Conservation (phyloP, 805 yeast genomes). For the Ogataea saltuana region DNA sequence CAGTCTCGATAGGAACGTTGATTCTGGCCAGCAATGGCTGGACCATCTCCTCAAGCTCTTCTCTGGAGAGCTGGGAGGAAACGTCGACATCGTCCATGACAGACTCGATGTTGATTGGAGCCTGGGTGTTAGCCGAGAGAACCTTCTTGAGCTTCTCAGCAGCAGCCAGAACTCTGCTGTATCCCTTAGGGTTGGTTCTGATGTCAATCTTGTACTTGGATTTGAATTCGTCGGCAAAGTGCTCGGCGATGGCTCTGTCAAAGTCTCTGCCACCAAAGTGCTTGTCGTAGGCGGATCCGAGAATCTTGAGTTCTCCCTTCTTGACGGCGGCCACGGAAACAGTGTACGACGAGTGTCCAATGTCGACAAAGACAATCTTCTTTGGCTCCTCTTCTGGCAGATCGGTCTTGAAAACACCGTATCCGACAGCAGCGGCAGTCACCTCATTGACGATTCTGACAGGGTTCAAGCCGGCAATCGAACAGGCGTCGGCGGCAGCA, state of each 20-base stretch:
- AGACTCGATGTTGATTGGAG: slow-evolving; percentile 94
- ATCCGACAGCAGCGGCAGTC: slow-evolving; percentile 98
- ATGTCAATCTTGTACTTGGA: slow-evolving; percentile 92
- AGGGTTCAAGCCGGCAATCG: slow-evolving; percentile 95
- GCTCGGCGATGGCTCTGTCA: slow-evolving; percentile 90
- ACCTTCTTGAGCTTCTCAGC: slow-evolving; percentile 95
- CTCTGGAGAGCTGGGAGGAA: slow-evolving; percentile 83
- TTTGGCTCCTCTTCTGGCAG: slow-evolving; percentile 92
- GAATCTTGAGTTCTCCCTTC: slow-evolving; percentile 92
- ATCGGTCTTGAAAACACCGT: slow-evolving; percentile 97
- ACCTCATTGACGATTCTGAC: slow-evolving; percentile 97
- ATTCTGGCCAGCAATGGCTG: slow-evolving; percentile 78
- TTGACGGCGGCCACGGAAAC: slow-evolving; percentile 88
- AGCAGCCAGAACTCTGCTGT: slow-evolving; percentile 86
- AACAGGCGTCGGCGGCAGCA: slow-evolving; percentile 92
- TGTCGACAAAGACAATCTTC: slow-evolving; percentile 90
- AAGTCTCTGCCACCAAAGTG: slow-evolving; percentile 98
- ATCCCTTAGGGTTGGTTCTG: slow-evolving; percentile 89
- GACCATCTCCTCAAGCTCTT: slow-evolving; percentile 88
- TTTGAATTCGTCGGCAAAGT: slow-evolving; percentile 91
- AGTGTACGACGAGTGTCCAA: slow-evolving; percentile 95
- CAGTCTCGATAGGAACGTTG: slow-evolving; percentile 73
- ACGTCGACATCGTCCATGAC: slow-evolving; percentile 97
- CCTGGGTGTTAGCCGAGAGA: slow-evolving; percentile 90
- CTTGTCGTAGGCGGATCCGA: slow-evolving; percentile 91